Evolutionary conservation across 345 rosid species (phyloP).

Genomic region (Citrus trifoliata): DNA sequence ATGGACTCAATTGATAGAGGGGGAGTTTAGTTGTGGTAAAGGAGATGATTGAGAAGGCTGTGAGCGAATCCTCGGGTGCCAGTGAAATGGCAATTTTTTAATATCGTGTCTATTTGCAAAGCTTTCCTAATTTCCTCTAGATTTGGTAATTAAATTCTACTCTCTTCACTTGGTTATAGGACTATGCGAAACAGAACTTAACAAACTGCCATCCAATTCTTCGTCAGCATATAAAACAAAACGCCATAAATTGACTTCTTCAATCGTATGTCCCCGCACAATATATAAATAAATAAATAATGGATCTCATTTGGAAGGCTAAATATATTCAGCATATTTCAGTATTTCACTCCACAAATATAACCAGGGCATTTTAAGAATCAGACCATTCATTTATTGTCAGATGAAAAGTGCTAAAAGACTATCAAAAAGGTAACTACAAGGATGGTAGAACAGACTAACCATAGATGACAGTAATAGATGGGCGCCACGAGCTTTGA

Average conservation of each 20-base stretch:
- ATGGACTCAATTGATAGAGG: not conserved
- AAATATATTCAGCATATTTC: constrained; percentile 16
- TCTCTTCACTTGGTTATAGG: not conserved
- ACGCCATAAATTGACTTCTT: not conserved
- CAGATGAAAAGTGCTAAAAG: too few relatives aligned
- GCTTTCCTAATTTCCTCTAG: not conserved
- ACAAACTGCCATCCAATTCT: not conserved
- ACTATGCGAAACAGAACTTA: not conserved
- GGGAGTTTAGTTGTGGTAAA: not conserved
- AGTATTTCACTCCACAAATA: constrained; percentile 17
- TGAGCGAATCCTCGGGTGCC: not conserved
- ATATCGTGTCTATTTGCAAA: not conserved
- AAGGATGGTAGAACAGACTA: too few relatives aligned
- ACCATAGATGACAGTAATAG: constrained; percentile 7
- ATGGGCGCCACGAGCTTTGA: constrained; percentile 34
- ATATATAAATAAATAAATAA: too few relatives aligned
- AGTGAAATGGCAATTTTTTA: not conserved
- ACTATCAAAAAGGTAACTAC: too few relatives aligned
- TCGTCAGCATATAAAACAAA: not conserved
- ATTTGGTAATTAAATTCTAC: not conserved
- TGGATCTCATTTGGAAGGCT: constrained; percentile 17
- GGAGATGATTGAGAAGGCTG: not conserved
- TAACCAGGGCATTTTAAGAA: constrained; percentile 20
- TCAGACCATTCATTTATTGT: not conserved
- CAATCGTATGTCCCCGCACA: too few relatives aligned